Evolutionary conservation across 495 filamentous ascomycete genomes (phyloP), one percentile per base, ranked within the genome.

Genomic region (Amniculicola lignicola): DNA sequence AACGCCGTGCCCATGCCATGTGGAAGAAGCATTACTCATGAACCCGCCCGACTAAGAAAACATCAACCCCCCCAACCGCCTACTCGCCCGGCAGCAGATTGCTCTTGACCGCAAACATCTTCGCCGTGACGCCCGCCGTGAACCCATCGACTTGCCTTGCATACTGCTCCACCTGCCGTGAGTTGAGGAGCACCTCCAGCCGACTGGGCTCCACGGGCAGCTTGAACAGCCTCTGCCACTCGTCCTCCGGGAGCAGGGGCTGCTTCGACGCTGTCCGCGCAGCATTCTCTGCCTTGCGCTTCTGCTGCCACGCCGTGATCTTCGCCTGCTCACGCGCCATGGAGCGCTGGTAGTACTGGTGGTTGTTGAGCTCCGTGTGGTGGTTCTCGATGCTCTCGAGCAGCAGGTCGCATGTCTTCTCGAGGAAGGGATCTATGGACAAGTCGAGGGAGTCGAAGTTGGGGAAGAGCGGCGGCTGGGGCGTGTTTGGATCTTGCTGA

Each of bases 151-250:
- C 84, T 77, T 96, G 92, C 75, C 89, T 86, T 54, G 90, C 87
- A 75, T 97, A 98, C 78, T 97, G 94, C 72, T 98, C 93, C 22
- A 97, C 91, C 74, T 98, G 93, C 66, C 88, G 80, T 47, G 86
- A 88, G 68, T 96, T 95, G 65, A 98, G 75, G 78, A 98, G 84
- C 54, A 82, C 86, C 75, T 97, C 93, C 60, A 98, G 74, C 54
- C 94, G 79, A 70, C 85, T 90, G 47, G 93, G 93, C 75, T 98
- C 93, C 71, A 86, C 80, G 16, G 93, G 93, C 43, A 97, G 80
- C 81, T 98, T 98, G 80, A 96, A 98, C 63, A 97, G 75, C 66
- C 89, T 85, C 74, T 91, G 87, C 93, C 93, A 98, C 74, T 98
- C 94, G 66, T 96, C 92, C 76, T 98, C 93, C 15, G 92, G 91